Base-by-base conservation (phyloP, 1,284 basidiomycete species). In the Boletus sp. region DNA sequence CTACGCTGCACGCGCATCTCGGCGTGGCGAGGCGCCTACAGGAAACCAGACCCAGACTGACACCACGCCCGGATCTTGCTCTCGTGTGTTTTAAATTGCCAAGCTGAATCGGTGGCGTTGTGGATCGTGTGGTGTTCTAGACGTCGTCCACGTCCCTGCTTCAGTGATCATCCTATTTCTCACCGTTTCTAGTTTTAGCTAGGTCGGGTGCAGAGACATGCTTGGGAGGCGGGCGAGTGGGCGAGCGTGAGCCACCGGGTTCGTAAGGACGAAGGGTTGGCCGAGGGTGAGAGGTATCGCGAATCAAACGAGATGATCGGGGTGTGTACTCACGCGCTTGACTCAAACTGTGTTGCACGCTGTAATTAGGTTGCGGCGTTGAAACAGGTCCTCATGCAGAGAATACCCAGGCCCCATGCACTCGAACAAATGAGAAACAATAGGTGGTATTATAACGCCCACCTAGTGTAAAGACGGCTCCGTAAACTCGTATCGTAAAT, bases 21-120 rank as follows among this genome's bases (percentile, higher is more conserved):
- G 30, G 4, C 5, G 30, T 33, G 10, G 29, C 10, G 29, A 30
- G 29, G 2, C 26, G 10, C 26, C 26, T 26, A 22, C 22, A 22
- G 3, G 6, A 22, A 22, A 13, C 5, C 27, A 13, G 27, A 27
- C 13, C 8, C 33, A 14, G 20, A 30, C 16, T 19, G n/a, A 5
- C 30, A 8, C 35, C 39, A 34, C 42, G 30, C 17, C 14, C 38
- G 54, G 57, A 57, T 51, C 47, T 48, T 25, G 22, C 10, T 27
- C 25, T 30, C 35, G 30, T 16, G 19, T 16, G 32, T 39, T 34
- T n/a, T n/a, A n/a, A n/a, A n/a, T n/a, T 22, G 16, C 26, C 36
- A 17, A 14, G 16, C 32, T 46, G 55, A 41, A 32, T 47, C 7
- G 9, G 35, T 41, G 45, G 41, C 53, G 49, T 38, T 2, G 35